These are phyloP conservation scores for Trifolium dubium DNA, from an alignment of 306 rosid species.

Conservation along the genomic window DNA sequence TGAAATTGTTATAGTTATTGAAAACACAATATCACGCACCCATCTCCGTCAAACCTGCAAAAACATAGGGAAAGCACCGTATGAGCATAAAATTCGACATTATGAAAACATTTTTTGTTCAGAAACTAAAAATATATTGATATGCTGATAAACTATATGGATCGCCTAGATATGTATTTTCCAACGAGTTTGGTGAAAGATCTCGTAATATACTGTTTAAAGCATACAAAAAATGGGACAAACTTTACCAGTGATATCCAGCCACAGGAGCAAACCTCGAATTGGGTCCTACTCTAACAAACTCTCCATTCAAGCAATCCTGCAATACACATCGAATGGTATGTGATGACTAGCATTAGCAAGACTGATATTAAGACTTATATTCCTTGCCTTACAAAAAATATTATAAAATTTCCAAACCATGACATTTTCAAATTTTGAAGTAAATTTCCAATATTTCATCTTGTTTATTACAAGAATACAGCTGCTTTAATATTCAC, in stretches of 20 bases:
- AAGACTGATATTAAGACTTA: not conserved
- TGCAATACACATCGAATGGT: conserved; percentile 41
- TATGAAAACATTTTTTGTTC: conserved; percentile 23
- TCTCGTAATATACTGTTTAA: conserved; percentile 14
- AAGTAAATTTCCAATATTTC: not conserved
- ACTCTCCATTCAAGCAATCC: conserved; percentile 96
- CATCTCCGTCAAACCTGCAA: conserved; percentile 99
- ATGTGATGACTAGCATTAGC: conserved; percentile 17
- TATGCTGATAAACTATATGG: too few relatives aligned
- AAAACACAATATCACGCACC: conserved; percentile 57
- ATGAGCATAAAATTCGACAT: conserved; percentile 39
- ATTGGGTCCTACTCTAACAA: conserved; percentile 95
- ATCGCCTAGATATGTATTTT: too few relatives aligned
- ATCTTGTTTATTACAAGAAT: not conserved
- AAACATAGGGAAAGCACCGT: conserved; percentile 30
- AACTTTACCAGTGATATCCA: conserved; percentile 86
- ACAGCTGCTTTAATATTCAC: too few relatives aligned
- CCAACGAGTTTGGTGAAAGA: not conserved
- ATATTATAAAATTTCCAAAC: not conserved
- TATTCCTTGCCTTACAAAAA: not conserved
- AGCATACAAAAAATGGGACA: not conserved
- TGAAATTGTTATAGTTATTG: conserved; percentile 7
- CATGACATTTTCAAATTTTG: not conserved
- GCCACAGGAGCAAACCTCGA: conserved; percentile 85
- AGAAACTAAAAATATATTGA: not conserved